Evolutionary conservation across 495 filamentous ascomycete genomes (phyloP), one percentile per base, ranked within the genome.

Genomic region (Aspergillus asperescens): DNA sequence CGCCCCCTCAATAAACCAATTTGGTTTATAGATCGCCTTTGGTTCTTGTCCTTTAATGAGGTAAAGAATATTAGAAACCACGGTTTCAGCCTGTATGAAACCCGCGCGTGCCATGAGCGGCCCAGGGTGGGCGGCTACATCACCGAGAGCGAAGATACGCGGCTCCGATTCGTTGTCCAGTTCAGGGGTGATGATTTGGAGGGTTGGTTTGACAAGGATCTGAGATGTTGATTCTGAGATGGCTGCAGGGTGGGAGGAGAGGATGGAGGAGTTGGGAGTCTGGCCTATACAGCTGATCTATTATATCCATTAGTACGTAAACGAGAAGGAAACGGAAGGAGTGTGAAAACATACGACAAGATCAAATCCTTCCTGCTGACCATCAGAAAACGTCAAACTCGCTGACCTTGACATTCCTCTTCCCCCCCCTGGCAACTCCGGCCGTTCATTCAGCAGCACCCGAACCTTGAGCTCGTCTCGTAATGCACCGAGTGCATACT

Each of bases 111-210:
- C 73, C 61, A 76, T 79, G 10, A 69, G 74, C 31, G 69, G 64
- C 2, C 62, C 70, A 16, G 64, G 64, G 15, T 69, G 67, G 13
- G 74, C 69, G 5, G 77, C 73, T 5, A 82, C 75, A 57, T 83
- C 80, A 7, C 80, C 80, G 10, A 76, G 63, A 8, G 69, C 73
- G 52, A 75, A 83, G 5, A 82, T 65, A 22, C 25, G 41, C n/a
- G n/a, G n/a, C 8, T 74, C 56, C 1, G 62, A 56, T 5, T 28
- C n/a, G 29, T n/a, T 22, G 12, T 25, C n/a, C 7, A 22, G 3
- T 7, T 72, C 67, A 0, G 54, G 38, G 1, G 13, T 3, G 9
- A 6, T 8, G n/a, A 81, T 58, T 52, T 81, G 78, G 18, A 81
- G 57, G 0, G 77, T 80, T 1, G 73, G 67, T n/a, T 67, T 56